Conservation (phyloP, 257 asterid genomes). For the Vinca minor region DNA sequence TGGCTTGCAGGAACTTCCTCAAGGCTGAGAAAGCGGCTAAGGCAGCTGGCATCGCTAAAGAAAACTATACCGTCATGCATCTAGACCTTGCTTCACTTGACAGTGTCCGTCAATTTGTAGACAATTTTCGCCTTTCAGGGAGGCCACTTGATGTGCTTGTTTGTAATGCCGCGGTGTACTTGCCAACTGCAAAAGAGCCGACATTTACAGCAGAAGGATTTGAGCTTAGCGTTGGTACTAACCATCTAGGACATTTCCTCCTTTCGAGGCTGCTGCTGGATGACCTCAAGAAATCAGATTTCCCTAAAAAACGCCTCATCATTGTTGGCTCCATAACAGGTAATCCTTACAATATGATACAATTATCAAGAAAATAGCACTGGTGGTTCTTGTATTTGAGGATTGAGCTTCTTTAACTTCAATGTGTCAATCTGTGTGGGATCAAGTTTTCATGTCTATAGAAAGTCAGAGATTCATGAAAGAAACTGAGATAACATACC, state of each 20-base stretch:
- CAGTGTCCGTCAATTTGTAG: constrained; percentile 75
- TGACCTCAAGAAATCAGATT: constrained; percentile 57
- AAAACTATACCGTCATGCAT: constrained; percentile 68
- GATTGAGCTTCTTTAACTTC: no score
- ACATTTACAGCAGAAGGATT: constrained; percentile 73
- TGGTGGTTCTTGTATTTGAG: no score
- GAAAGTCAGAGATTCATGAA: background rate
- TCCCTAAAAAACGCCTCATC: constrained; percentile 50
- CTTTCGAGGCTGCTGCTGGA: constrained; percentile 60
- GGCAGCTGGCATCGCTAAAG: constrained; percentile 54
- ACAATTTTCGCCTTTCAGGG: constrained; percentile 45
- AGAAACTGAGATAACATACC: no score
- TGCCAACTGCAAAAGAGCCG: constrained; percentile 79
- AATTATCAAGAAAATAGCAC: background rate
- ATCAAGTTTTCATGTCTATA: background rate
- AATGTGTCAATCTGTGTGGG: no score
- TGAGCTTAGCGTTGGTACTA: constrained; percentile 78
- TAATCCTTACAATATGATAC: constrained; percentile 14
- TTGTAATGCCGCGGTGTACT: constrained; percentile 77
- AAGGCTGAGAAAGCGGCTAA: constrained; percentile 80
- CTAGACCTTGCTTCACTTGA: constrained; percentile 81
- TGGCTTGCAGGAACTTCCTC: constrained; percentile 87
- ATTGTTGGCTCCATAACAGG: constrained; percentile 94
- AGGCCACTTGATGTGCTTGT: constrained; percentile 68
- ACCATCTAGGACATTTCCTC: constrained; percentile 75